Percentiles rank a stretch among this genome's conserved stretches.
phyloP scores from a whole-genome alignment of 139 green algal genomes.

The Pleodorina starrii region DNA sequence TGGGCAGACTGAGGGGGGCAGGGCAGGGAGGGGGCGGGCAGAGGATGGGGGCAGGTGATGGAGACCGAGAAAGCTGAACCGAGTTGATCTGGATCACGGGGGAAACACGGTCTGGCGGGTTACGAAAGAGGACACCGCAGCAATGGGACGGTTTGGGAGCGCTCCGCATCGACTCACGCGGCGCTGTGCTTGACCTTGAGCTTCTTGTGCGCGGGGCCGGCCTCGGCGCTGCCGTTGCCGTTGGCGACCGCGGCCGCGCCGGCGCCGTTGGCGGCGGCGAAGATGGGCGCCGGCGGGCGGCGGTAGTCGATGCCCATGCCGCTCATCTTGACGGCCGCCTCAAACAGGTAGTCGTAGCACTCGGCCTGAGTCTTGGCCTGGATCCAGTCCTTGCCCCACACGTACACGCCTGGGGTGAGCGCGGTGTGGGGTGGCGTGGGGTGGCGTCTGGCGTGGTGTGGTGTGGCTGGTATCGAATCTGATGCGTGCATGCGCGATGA shows the following conservation, averaged over 20 bases:
- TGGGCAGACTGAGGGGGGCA: slow-evolving; percentile 58
- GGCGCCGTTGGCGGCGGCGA: not conserved
- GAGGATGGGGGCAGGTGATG: too few relatives aligned
- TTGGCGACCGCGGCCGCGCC: slow-evolving; percentile 13
- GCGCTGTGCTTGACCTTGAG: slow-evolving; percentile 7
- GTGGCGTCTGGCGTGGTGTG: not conserved
- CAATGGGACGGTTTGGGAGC: too few relatives aligned
- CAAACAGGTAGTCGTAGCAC: slow-evolving; percentile 98
- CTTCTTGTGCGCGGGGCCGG: slow-evolving; percentile 49
- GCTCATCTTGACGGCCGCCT: slow-evolving; percentile 83
- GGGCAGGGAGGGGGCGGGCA: not conserved
- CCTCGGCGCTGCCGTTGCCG: not conserved
- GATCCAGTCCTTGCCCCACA: slow-evolving; percentile 92
- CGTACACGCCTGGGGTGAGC: slow-evolving; percentile 86
- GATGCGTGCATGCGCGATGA: too few relatives aligned
- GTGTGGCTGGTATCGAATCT: too few relatives aligned
- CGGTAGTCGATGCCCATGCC: slow-evolving; percentile 83
- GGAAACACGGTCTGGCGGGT: too few relatives aligned
- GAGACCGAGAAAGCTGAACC: too few relatives aligned
- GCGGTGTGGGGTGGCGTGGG: too few relatives aligned
- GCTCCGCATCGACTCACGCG: slow-evolving; percentile 14
- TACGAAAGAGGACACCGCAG: too few relatives aligned
- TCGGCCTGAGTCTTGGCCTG: slow-evolving; percentile 88
- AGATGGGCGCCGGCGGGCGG: slow-evolving; percentile 54
- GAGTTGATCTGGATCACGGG: too few relatives aligned